These are phyloP conservation scores for Cardiospermum halicacabum DNA, from an alignment of 345 rosid genomes.

Conservation along the genomic window DNA sequence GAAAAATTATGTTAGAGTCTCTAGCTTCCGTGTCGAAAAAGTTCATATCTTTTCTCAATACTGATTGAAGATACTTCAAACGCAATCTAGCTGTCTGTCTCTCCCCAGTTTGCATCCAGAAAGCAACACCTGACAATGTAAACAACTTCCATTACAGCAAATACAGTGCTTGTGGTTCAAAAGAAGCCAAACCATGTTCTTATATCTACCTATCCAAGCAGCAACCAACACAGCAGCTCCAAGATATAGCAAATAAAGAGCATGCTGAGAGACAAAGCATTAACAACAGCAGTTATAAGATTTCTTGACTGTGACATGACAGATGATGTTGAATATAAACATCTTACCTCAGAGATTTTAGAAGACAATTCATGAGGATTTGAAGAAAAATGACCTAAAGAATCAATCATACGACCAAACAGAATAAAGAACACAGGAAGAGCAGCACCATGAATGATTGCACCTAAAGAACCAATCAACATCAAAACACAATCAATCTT, in stretches of 20 bases:
- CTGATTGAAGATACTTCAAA: slow-evolving; percentile 56
- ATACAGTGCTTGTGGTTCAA: neutral
- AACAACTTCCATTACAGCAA: neutral
- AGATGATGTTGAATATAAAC: neutral
- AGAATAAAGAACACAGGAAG: slow-evolving; percentile 66
- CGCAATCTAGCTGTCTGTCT: slow-evolving; percentile 78
- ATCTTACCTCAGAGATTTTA: slow-evolving; percentile 50
- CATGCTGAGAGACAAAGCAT: slow-evolving; percentile 40
- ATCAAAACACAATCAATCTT: slow-evolving; percentile 45
- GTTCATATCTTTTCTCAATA: slow-evolving; percentile 52
- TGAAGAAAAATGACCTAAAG: slow-evolving; percentile 54
- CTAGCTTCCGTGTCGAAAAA: slow-evolving; percentile 74
- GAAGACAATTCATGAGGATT: slow-evolving; percentile 50
- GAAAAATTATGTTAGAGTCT: slow-evolving; percentile 59
- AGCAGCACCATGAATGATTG: slow-evolving; percentile 63
- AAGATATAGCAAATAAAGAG: slow-evolving; percentile 65
- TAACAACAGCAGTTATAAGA: neutral
- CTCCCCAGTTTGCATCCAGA: slow-evolving; percentile 87
- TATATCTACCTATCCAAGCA: slow-evolving; percentile 61
- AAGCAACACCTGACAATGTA: slow-evolving; percentile 61
- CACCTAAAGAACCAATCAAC: slow-evolving; percentile 56
- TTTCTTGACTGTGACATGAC: too few relatives aligned
- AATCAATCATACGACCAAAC: slow-evolving; percentile 64
- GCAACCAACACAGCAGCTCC: slow-evolving; percentile 49
- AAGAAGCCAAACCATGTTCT: neutral